Conservation (phyloP, 768 basidiomycete genomes). For the Hortiboletus campestris region DNA sequence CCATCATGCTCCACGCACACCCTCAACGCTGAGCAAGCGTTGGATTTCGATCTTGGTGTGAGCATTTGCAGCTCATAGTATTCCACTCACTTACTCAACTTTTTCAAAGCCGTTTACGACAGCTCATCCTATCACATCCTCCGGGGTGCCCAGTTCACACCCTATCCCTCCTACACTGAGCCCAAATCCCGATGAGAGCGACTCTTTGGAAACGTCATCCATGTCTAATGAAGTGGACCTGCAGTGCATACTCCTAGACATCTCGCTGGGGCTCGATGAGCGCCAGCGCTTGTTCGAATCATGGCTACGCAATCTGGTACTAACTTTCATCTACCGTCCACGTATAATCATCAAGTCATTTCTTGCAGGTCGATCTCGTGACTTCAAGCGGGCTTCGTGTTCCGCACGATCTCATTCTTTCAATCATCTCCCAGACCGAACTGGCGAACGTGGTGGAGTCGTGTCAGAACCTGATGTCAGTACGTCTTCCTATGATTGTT, state of each 20-base stretch:
- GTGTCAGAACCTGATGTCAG: background rate
- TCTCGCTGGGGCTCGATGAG: background rate
- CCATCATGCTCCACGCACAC: background rate
- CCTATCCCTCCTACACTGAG: too few relatives aligned
- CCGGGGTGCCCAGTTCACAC: too few relatives aligned
- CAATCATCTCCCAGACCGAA: too few relatives aligned
- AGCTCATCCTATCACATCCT: background rate
- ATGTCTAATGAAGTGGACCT: too few relatives aligned
- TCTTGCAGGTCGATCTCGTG: background rate
- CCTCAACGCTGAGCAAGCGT: background rate
- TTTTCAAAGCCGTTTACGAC: background rate
- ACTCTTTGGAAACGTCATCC: background rate
- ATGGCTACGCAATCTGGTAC: background rate
- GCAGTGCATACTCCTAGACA: background rate
- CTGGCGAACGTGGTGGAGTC: background rate
- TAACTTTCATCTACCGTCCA: background rate
- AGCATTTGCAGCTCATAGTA: background rate
- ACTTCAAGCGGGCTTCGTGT: background rate
- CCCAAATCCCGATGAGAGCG: background rate
- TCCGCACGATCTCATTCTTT: background rate
- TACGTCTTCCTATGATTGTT: background rate
- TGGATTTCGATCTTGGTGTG: background rate
- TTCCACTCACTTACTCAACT: background rate
- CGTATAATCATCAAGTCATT: background rate
- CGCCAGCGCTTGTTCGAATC: constrained; percentile 1